phyloP scores from a whole-genome alignment of 1,284 basidiomycete genomes.

The Puccinia triticina region DNA sequence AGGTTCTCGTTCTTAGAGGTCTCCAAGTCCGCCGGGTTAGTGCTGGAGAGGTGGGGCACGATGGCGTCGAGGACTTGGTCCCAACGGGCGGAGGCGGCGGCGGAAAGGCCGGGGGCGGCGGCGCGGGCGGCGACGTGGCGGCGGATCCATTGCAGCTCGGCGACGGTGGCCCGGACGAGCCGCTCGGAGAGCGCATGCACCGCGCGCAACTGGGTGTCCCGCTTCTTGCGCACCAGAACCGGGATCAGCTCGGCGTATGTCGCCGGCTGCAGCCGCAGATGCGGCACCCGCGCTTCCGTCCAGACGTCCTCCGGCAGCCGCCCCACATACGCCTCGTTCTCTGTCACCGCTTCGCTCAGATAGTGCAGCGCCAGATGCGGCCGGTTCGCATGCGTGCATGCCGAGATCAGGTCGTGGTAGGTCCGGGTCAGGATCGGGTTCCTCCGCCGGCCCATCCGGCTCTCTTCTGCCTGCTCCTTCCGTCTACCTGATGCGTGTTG shows the following conservation, averaged over 20 bases:
- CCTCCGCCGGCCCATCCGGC: background rate
- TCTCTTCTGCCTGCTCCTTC: background rate
- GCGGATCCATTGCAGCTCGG: slow-evolving; percentile 22
- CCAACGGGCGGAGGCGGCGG: background rate
- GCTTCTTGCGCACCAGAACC: slow-evolving; percentile 22
- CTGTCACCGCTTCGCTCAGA: slow-evolving; percentile 27
- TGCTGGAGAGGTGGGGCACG: background rate
- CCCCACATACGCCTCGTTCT: slow-evolving; percentile 24
- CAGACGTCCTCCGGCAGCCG: background rate
- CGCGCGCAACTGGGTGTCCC: slow-evolving; percentile 37
- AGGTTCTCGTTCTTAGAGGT: background rate
- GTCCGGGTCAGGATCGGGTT: slow-evolving; percentile 41
- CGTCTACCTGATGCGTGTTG: background rate
- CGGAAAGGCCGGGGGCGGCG: too few relatives aligned
- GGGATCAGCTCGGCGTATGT: slow-evolving; percentile 33
- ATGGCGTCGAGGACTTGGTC: background rate
- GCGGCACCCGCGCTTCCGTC: background rate
- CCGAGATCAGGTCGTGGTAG: slow-evolving; percentile 47
- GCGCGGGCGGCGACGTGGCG: background rate
- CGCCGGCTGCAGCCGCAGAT: slow-evolving; percentile 45
- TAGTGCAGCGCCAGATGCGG: slow-evolving; percentile 45
- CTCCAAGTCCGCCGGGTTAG: background rate
- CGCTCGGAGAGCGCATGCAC: background rate
- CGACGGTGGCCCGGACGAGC: slow-evolving; percentile 14
- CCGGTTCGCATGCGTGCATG: slow-evolving; percentile 11